Conservation (phyloP, 2,329 filamentous ascomycete species). For the Endothia cerciana region DNA sequence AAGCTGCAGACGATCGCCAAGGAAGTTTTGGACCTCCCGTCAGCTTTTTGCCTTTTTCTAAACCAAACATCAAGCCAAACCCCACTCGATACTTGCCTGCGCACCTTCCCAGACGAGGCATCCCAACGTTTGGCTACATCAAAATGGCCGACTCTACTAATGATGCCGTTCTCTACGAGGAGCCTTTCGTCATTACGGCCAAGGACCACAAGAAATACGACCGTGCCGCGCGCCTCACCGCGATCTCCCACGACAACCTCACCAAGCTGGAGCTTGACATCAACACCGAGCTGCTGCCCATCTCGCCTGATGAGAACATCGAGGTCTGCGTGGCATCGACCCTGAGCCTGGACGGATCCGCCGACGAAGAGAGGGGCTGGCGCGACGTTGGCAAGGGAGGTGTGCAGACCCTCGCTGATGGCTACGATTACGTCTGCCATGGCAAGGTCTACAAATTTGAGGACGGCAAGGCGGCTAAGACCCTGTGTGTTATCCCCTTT, state of each 20-base stretch:
- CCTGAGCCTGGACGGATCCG: conserved; percentile 82
- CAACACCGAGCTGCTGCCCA: conserved; percentile 90
- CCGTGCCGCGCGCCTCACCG: conserved; percentile 84
- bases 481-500: conserved; percentile 67
- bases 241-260: conserved; percentile 73
- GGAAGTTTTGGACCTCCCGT: conserved; percentile 9
- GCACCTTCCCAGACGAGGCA: conserved; percentile 2
- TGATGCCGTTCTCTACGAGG: conserved; percentile 92
- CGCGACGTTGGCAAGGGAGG: conserved; percentile 67
- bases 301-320: conserved; percentile 73
- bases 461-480: conserved; percentile 76
- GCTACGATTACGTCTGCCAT: conserved; percentile 86
- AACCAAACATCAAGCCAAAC: conserved; percentile 7
- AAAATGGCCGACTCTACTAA: conserved; percentile 62
- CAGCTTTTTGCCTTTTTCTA: background rate
- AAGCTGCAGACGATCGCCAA: background rate
- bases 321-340: conserved; percentile 84
- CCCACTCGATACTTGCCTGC: conserved; percentile 6
- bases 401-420: conserved; percentile 70
- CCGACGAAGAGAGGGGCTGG: conserved; percentile 80
- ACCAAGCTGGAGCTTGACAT: conserved; percentile 86
- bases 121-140: background rate
- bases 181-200: conserved; percentile 80
- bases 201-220: conserved; percentile 91
- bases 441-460: conserved; percentile 90